Evolutionary conservation across 768 basidiomycete genomes (phyloP).

Genomic region (Cystoderma amianthinum): DNA sequence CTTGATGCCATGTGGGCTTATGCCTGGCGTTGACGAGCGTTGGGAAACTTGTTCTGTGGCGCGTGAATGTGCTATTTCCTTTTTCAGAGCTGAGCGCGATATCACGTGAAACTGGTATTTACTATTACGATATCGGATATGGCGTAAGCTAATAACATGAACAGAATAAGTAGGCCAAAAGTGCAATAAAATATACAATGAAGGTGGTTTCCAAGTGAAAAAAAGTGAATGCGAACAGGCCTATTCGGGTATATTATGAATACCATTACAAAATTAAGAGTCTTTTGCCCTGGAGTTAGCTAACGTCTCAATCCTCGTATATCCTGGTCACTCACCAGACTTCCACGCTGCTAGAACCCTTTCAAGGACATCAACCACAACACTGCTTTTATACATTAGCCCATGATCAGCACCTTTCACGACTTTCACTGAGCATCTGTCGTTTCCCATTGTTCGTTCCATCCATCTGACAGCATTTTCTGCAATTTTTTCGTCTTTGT

Average conservation of each 20-base stretch:
- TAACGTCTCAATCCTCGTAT: too few relatives aligned
- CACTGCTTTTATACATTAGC: conserved; percentile 86
- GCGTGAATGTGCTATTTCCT: background rate
- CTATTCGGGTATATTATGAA: background rate
- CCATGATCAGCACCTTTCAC: conserved; percentile 88
- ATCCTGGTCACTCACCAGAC: conserved; percentile 10
- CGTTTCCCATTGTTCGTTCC: conserved; percentile 76
- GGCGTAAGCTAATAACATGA: conserved; percentile 1
- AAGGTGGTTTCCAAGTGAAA: conserved; percentile 7
- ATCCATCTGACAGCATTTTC: conserved; percentile 90
- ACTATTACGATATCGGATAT: too few relatives aligned
- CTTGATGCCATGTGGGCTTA: conserved; percentile 17
- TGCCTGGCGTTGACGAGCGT: too few relatives aligned
- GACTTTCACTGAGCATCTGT: conserved; percentile 71
- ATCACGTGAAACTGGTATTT: too few relatives aligned
- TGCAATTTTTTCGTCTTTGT: conserved; percentile 89
- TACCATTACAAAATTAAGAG: too few relatives aligned
- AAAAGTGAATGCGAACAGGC: conserved; percentile 6
- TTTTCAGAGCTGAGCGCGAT: background rate
- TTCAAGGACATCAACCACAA: conserved; percentile 83
- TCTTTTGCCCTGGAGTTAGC: background rate
- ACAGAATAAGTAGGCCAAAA: conserved; percentile 5
- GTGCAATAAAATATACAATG: conserved; percentile 13
- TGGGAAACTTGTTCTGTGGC: background rate
- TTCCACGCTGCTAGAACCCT: conserved; percentile 54